Evolutionary conservation across 129 eudicot species (phyloP).

Genomic region (Rutidosis leptorrhynchoides): DNA sequence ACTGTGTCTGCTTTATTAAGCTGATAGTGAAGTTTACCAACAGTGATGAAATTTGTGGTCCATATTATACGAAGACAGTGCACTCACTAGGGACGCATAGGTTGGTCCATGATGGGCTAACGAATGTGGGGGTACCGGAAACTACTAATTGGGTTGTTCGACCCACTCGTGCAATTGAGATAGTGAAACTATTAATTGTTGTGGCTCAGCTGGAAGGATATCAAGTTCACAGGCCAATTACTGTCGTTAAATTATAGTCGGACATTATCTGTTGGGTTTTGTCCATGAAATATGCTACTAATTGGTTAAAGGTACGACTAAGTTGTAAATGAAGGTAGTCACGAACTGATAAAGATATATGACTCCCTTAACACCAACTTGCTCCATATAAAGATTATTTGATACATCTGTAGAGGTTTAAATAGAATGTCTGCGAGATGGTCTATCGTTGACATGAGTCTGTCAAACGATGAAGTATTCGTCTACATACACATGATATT

Average conservation of each 20-base stretch:
- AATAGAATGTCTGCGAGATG: no score
- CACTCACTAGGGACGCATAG: neutral
- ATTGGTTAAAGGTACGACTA: no score
- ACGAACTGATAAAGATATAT: no score
- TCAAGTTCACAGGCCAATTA: slow-evolving; percentile 9
- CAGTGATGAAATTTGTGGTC: neutral
- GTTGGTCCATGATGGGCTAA: neutral
- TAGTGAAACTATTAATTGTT: neutral
- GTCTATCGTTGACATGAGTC: no score
- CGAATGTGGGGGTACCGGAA: neutral
- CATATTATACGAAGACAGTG: neutral
- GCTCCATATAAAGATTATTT: no score
- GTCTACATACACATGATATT: no score
- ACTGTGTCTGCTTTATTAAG: neutral
- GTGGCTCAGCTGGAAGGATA: slow-evolving; percentile 16
- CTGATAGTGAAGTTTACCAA: slow-evolving; percentile 1
- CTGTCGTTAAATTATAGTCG: neutral
- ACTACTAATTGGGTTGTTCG: neutral
- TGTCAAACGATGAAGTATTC: no score
- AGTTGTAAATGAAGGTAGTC: no score
- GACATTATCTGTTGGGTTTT: neutral
- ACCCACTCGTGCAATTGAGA: neutral
- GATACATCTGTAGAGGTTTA: no score
- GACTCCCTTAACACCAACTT: no score
- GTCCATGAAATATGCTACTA: neutral